Evolutionary conservation across 192 early-diverging fungal genomes (phyloP).

Genomic region (Mycoemilia scoparia): DNA sequence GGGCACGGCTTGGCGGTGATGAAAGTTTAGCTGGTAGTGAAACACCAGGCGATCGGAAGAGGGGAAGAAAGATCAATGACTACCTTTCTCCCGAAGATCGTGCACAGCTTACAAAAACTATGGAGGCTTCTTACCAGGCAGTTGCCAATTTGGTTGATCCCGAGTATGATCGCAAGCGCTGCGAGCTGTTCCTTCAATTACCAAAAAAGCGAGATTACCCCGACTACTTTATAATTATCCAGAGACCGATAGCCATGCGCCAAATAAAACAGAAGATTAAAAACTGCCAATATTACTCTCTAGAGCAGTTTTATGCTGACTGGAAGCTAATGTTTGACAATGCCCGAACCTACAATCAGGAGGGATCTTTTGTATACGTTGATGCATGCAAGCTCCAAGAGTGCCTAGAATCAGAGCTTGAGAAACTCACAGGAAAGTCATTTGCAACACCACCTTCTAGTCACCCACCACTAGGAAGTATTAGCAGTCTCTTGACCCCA

Average conservation of each 20-base stretch:
- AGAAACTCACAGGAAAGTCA: conserved; percentile 9
- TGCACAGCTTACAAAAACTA: conserved; percentile 8
- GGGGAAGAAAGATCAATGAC: conserved; percentile 6
- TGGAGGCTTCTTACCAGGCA: conserved; percentile 15
- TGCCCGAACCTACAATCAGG: conserved; percentile 79
- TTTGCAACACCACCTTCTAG: conserved; percentile 8
- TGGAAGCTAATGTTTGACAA: conserved; percentile 80
- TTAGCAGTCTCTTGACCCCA: background rate
- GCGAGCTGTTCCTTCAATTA: conserved; percentile 64
- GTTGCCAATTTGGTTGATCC: conserved; percentile 13
- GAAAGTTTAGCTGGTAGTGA: background rate
- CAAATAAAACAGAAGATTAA: conserved; percentile 64
- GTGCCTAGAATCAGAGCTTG: conserved; percentile 14
- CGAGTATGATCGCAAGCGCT: conserved; percentile 29
- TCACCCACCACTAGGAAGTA: conserved; percentile 4
- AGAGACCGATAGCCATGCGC: conserved; percentile 75
- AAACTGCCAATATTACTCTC: conserved; percentile 42
- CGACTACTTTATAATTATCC: conserved; percentile 79
- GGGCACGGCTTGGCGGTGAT: conserved; percentile 11
- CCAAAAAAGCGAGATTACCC: conserved; percentile 58
- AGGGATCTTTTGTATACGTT: conserved; percentile 76
- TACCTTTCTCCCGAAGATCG: conserved; percentile 15
- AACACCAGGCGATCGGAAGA: conserved; percentile 1
- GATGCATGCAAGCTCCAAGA: conserved; percentile 54
- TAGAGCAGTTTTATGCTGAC: conserved; percentile 55